Evolutionary conservation across 805 yeast species (phyloP).

Genomic region (Candida odintsovae): DNA sequence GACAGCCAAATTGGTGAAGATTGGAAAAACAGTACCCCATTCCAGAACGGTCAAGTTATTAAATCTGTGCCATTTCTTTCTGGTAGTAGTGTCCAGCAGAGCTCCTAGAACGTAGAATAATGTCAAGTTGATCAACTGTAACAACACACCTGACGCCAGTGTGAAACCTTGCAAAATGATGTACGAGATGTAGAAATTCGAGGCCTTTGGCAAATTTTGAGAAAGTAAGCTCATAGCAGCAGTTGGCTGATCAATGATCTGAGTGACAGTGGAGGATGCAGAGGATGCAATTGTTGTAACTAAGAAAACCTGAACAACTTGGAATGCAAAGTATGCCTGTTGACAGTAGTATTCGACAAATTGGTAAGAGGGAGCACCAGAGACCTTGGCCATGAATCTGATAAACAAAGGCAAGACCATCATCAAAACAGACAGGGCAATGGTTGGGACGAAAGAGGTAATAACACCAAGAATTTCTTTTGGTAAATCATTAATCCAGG

Average conservation of each 20-base stretch:
- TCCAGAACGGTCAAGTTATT: conserved; percentile 42
- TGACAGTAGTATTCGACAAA: conserved; percentile 60
- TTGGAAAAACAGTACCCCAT: conserved; percentile 81
- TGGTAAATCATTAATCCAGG: conserved; percentile 55
- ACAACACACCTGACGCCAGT: conserved; percentile 56
- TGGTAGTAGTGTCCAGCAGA: conserved; percentile 54
- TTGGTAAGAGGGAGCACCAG: conserved; percentile 55
- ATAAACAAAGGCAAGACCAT: conserved; percentile 59
- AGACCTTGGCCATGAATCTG: conserved; percentile 51
- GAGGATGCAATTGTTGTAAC: conserved; percentile 82
- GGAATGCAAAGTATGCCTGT: conserved; percentile 62
- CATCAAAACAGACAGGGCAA: conserved; percentile 62
- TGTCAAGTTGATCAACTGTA: conserved; percentile 55
- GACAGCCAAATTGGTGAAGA: conserved; percentile 64
- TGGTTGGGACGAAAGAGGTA: conserved; percentile 65
- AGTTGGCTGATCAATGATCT: conserved; percentile 59
- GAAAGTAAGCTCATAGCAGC: conserved; percentile 73
- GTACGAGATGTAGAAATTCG: conserved; percentile 72
- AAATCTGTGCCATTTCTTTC: conserved; percentile 64
- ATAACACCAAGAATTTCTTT: conserved; percentile 49
- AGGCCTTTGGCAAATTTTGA: conserved; percentile 75
- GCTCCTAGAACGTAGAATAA: conserved; percentile 54
- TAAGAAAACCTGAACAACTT: conserved; percentile 78
- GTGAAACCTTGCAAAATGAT: conserved; percentile 64
- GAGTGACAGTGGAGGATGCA: conserved; percentile 67